Evolutionary conservation across 2,329 filamentous ascomycete genomes (phyloP).

Genomic region (Pseudogymnoascus sp.): DNA sequence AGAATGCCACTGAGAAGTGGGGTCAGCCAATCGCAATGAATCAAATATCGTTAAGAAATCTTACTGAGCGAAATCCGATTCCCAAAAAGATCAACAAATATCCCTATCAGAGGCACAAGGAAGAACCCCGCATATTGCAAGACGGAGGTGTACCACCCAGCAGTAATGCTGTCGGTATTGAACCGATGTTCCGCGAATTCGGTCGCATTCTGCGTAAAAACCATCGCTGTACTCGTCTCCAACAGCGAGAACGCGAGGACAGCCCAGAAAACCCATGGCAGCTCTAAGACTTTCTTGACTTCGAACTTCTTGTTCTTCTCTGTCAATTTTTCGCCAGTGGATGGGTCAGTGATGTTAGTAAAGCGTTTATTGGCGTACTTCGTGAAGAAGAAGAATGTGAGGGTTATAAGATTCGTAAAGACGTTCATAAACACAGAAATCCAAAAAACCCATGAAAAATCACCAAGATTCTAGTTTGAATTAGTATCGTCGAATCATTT

Average conservation of each 20-base stretch:
- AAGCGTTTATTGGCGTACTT: slow-evolving; percentile 43
- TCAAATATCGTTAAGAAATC: slow-evolving; percentile 10
- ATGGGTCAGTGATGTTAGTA: slow-evolving; percentile 41
- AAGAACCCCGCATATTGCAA: slow-evolving; percentile 53
- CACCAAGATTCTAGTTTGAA: slow-evolving; percentile 39
- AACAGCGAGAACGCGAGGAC: slow-evolving; percentile 50
- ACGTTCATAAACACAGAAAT: slow-evolving; percentile 56
- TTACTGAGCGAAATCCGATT: slow-evolving; percentile 41
- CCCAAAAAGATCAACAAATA: slow-evolving; percentile 50
- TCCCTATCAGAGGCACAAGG: slow-evolving; percentile 47
- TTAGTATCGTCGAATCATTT: background rate
- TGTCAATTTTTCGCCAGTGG: slow-evolving; percentile 52
- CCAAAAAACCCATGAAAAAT: slow-evolving; percentile 59
- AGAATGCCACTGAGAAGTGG: slow-evolving; percentile 30
- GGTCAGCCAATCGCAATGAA: background rate
- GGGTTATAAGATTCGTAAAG: slow-evolving; percentile 50
- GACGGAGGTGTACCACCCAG: slow-evolving; percentile 54
- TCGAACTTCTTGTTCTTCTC: slow-evolving; percentile 54
- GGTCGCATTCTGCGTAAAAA: slow-evolving; percentile 52
- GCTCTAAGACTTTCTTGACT: slow-evolving; percentile 44
- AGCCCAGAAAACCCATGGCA: slow-evolving; percentile 55
- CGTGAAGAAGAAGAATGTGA: slow-evolving; percentile 50
- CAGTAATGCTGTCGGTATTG: slow-evolving; percentile 44
- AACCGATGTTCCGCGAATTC: slow-evolving; percentile 56
- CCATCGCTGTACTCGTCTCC: slow-evolving; percentile 47